A percentile compares a stretch with the other conserved stretches of the same genome.
Conservation (phyloP, 352 stramenopile species). For the Phytophthora pluvialis region DNA sequence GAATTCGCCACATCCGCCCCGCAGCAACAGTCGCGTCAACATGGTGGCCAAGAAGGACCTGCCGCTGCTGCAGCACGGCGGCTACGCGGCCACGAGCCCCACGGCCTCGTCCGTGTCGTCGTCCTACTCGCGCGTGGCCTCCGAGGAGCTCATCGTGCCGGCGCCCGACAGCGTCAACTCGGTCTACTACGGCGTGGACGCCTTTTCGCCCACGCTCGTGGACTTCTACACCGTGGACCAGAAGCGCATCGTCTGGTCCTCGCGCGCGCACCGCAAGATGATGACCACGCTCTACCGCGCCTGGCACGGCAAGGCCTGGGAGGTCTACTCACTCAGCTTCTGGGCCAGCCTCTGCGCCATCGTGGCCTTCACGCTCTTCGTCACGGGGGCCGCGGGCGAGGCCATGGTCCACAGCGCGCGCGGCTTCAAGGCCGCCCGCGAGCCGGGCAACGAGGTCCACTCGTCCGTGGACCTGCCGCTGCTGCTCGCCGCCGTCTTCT, state of each 20-base stretch:
- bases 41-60: conserved; percentile 60
- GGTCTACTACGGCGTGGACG: conserved; percentile 87
- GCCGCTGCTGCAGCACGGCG: conserved; percentile 60
- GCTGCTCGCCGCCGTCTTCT: conserved; percentile 62
- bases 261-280: conserved; percentile 87
- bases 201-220: conserved; percentile 86
- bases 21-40: neutral
- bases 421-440: conserved; percentile 27
- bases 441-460: conserved; percentile 35
- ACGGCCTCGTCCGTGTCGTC: conserved; percentile 60
- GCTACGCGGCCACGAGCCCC: conserved; percentile 39
- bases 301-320: conserved; percentile 75
- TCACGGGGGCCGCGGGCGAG: conserved; percentile 67
- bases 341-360: conserved; percentile 67
- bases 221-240: conserved; percentile 88
- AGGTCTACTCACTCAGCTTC: conserved; percentile 78
- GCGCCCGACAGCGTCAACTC: conserved; percentile 75
- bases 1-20: conserved; percentile 24
- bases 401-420: conserved; percentile 54
- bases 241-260: conserved; percentile 89
- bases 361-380: conserved; percentile 62
- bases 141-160: conserved; percentile 84
- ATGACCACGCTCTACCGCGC: conserved; percentile 87
- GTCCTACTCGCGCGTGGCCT: conserved; percentile 67
- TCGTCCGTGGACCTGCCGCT: conserved; percentile 66